Evolutionary conservation across 352 stramenopile genomes (phyloP), one percentile per base, ranked within the genome.

Genomic region (Pythium oligandrum): DNA sequence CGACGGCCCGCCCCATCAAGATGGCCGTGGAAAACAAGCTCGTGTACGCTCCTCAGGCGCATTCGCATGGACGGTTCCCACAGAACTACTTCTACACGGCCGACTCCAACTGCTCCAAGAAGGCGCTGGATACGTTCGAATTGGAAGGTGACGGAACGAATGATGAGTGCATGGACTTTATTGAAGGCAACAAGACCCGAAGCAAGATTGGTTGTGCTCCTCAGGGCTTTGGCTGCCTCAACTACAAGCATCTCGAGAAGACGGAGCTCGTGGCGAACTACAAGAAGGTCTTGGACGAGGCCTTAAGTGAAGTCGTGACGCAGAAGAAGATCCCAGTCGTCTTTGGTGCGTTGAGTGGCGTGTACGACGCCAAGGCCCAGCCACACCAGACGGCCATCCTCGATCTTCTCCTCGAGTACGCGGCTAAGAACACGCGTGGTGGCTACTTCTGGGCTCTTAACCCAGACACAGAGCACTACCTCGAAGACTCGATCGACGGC

Each of bases 381-480:
- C 74, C 76, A 10, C 70, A 82, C 4, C 76, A 90, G 59, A 78
- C 62, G 4, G 75, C 68, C 3, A 64, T 71, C 39, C 55, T 90
- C 4, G 76, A 88, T 49, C 75, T 70, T 43, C 69, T 90, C 40
- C 80, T 88, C 48, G 62, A 86, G 36, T 85, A 80, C 34, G 70
- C 74, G 6, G 62, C 61, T 4, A 65, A 39, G 34, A 67, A 53
- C 17, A 54, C 83, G 33, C 73, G 76, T 50, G 76, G 79, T 11
- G 76, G 74, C 4, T 90, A 84, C 63, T 82, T 80, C 46, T 90
- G 74, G 65, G 70, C 70, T 2, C 55, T 88, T 31, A 90, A 90
- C 47, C 76, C 79, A 8, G 72, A 86, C 53, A 79, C 57, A 1
- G 63, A 82, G 40, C 77, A 78, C 42, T 86, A 78, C 52, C 57